Percentiles rank a stretch among this genome's conserved stretches.
Conservation (phyloP, 2,329 filamentous ascomycete genomes). For the Fusarium vanettenii region DNA sequence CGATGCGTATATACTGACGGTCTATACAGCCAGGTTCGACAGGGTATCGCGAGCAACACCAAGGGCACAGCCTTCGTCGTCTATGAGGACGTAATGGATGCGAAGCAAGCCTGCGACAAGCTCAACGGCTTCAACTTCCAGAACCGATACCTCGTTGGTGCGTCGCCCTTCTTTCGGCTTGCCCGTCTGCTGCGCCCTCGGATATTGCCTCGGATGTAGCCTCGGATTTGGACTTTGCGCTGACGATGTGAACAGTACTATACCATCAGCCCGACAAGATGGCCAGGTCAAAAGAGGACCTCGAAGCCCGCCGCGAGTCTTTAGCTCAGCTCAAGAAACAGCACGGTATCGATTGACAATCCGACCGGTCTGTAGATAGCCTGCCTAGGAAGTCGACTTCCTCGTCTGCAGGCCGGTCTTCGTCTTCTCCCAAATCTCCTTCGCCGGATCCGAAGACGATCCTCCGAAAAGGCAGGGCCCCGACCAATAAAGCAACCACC, state of each 20-base stretch:
- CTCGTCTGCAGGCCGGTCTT: slow-evolving; percentile 72
- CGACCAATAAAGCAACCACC: slow-evolving; percentile 48
- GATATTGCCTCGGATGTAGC: slow-evolving; percentile 3
- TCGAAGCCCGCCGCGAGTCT: slow-evolving; percentile 93
- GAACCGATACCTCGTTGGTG: slow-evolving; percentile 98
- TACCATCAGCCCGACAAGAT: slow-evolving; percentile 76
- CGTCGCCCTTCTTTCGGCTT: slow-evolving; percentile 50
- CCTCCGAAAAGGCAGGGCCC: slow-evolving; percentile 56
- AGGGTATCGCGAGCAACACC: slow-evolving; percentile 96
- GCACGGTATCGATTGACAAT: slow-evolving; percentile 98
- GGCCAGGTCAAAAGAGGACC: slow-evolving; percentile 88
- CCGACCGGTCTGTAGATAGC: slow-evolving; percentile 74
- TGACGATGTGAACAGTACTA: slow-evolving; percentile 58
- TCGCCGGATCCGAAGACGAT: slow-evolving; percentile 57
- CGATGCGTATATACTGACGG: slow-evolving; percentile 33
- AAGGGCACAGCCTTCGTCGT: slow-evolving; percentile 99
- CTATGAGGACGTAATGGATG: slow-evolving; percentile 99
- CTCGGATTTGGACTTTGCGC: slow-evolving; percentile 9
- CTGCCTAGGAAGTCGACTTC: slow-evolving; percentile 56
- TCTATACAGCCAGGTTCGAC: slow-evolving; percentile 86
- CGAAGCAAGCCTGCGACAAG: slow-evolving; percentile 99
- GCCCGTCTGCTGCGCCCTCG: background rate
- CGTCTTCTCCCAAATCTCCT: slow-evolving; percentile 55
- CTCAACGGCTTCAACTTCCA: slow-evolving; percentile 99
- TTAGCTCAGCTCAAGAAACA: slow-evolving; percentile 98